These are phyloP conservation scores for Perilla frutescens DNA, from an alignment of 257 asterid species.

Conservation along the genomic window DNA sequence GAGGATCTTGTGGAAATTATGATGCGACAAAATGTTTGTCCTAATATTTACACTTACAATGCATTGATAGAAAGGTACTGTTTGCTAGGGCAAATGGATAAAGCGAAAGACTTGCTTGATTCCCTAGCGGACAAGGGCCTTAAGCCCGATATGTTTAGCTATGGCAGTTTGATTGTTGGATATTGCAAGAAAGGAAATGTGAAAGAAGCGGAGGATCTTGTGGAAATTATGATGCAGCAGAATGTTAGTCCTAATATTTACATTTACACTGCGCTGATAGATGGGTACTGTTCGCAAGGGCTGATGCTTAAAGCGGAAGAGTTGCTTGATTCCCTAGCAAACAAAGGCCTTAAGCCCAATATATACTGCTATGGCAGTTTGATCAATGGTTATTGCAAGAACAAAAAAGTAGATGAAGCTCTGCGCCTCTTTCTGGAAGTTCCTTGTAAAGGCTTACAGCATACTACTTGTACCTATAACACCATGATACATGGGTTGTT, in stretches of 20 bases:
- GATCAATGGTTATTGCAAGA: conserved; percentile 9
- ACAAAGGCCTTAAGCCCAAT: background rate
- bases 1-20: conserved; percentile 15
- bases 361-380: background rate
- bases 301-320: background rate
- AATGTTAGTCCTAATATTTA: conserved; percentile 11
- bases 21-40: conserved; percentile 2
- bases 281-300: conserved; percentile 9
- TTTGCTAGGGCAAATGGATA: background rate
- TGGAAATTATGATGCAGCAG: conserved; percentile 9
- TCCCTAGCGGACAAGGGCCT: background rate
- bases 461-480: background rate
- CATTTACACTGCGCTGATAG: background rate
- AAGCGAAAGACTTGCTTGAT: background rate
- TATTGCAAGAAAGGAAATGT: conserved; percentile 10
- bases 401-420: background rate
- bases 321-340: background rate
- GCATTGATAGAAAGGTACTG: conserved; percentile 18
- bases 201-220: conserved; percentile 6
- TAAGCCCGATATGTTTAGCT: background rate
- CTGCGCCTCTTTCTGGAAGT: conserved; percentile 12
- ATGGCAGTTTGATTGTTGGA: background rate
- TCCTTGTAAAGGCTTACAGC: conserved; percentile 9
- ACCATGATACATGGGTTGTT: conserved; percentile 25
- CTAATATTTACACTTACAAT: conserved; percentile 11